Evolutionary conservation across 225 moss, liverwort and hornwort genomes (phyloP), one percentile per base, ranked within the genome.

Genomic region (Marchantia polymorpha): DNA sequence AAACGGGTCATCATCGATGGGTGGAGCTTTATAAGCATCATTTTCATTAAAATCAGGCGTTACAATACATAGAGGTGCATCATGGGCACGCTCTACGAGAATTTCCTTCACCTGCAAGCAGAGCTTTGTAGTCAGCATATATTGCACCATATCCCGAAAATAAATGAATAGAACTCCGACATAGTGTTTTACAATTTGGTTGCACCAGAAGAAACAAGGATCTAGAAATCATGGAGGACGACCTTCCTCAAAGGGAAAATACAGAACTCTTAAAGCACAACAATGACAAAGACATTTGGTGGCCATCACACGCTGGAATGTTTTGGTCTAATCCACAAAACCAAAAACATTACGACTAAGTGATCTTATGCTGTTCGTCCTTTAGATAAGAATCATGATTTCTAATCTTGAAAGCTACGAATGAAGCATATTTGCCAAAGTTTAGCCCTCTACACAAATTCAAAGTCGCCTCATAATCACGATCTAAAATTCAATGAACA

Each of bases 1-100:
- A 47, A 84, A 90, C 6, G 90, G 90, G 73, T 90, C 90, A 56
- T 90, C 90, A 31, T 90, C 90, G 13, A 90, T 78, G 20, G 90
- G 88, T 4, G 90, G 90, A 19, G 86, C 86, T 76, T 77, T 66
- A 52, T 83, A 90, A 20, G 74, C 79, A 53, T 88, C 86, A 69
- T 90, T 90, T 46, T 90, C 88, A 52, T 77, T 86, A 65, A 88
- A 88, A 83, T 90, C 90, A 22, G 90, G 90, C 26, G 90, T 90
- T 3, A 90, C 90, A 47, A 90, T 90, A 75, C 90, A 90, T 77
- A 90, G 80, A 48, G 90, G 90, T 10, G 88, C 86, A 72, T 90
- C 90, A 78, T 85, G 85, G 53, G 90, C 88, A 52, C 88, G 83
- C 82, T 90, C 90, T 11, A 90, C 86, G 39, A 83, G 85, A 2